Conservation (phyloP, 2,329 filamentous ascomycete species). For the Penicillium griseofulvum region DNA sequence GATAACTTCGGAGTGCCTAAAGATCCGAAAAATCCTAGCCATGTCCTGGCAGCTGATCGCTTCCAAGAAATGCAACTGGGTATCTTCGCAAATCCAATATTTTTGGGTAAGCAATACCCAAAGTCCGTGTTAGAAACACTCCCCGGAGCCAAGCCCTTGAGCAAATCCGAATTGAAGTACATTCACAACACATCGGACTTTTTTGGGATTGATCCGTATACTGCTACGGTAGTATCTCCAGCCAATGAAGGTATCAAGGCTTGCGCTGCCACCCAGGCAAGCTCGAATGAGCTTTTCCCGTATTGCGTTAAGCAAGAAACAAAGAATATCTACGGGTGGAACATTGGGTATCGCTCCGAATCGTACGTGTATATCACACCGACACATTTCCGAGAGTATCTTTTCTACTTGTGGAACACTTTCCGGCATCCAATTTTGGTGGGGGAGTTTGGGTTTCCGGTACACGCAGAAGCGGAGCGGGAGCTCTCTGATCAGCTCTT, state of each 20-base stretch:
- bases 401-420: slow-evolving; percentile 61
- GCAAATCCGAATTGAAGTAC: slow-evolving; percentile 48
- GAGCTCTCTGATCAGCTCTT: slow-evolving; percentile 52
- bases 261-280: slow-evolving; percentile 47
- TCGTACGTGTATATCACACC: slow-evolving; percentile 60
- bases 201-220: slow-evolving; percentile 59
- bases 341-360: slow-evolving; percentile 57
- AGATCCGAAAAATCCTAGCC: slow-evolving; percentile 30
- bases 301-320: slow-evolving; percentile 54
- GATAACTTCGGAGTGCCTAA: slow-evolving; percentile 54
- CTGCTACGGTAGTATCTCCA: slow-evolving; percentile 53
- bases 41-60: slow-evolving; percentile 30
- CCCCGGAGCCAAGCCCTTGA: slow-evolving; percentile 47
- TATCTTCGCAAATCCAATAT: slow-evolving; percentile 46
- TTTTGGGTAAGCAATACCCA: slow-evolving; percentile 47
- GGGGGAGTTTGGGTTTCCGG: slow-evolving; percentile 59
- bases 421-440: slow-evolving; percentile 50
- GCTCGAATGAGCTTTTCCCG: slow-evolving; percentile 47
- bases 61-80: slow-evolving; percentile 39
- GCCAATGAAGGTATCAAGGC: slow-evolving; percentile 47
- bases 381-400: slow-evolving; percentile 44
- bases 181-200: slow-evolving; percentile 56
- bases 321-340: slow-evolving; percentile 53
- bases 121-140: slow-evolving; percentile 45
- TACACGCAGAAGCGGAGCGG: slow-evolving; percentile 48